phyloP scores from a whole-genome alignment of 225 moss, liverwort and hornwort genomes.

The Bryoerythrophyllum caledonicum region DNA sequence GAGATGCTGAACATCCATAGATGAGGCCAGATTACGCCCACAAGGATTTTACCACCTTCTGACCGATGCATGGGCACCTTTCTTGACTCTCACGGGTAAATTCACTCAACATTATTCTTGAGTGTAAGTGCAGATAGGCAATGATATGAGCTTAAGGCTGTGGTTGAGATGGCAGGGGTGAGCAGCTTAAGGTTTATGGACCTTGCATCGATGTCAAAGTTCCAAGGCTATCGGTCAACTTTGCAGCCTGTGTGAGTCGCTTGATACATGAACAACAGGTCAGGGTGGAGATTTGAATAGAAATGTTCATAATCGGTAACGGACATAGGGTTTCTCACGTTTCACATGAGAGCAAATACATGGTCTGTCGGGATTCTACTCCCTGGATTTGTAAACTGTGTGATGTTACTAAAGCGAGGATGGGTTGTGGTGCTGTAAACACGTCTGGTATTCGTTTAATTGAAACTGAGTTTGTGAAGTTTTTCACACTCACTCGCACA shows the following conservation, averaged over 20 bases:
- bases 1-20: conserved; percentile 92
- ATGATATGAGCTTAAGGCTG: conserved; percentile 19
- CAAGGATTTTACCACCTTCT: conserved; percentile 10
- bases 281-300: conserved; percentile 20
- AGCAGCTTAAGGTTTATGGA: conserved; percentile 9
- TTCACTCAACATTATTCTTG: conserved; percentile 22
- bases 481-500: not conserved
- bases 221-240: conserved; percentile 7
- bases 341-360: conserved; percentile 20
- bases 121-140: conserved; percentile 13
- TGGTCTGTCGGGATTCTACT: conserved; percentile 24
- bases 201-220: conserved; percentile 1
- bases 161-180: conserved; percentile 26
- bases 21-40: conserved; percentile 35
- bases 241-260: conserved; percentile 24
- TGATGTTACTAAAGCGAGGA: conserved; percentile 9
- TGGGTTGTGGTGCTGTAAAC: not conserved
- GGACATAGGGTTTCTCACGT: conserved; percentile 15
- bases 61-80: not conserved
- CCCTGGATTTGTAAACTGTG: conserved; percentile 19
- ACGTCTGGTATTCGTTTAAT: not conserved
- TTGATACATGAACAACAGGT: not conserved
- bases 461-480: not conserved
- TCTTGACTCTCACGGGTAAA: conserved; percentile 6
- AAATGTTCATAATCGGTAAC: conserved; percentile 13